Evolutionary conservation across 106 monocot genomes (phyloP).

Genomic region (Dendrobium chrysotoxum): DNA sequence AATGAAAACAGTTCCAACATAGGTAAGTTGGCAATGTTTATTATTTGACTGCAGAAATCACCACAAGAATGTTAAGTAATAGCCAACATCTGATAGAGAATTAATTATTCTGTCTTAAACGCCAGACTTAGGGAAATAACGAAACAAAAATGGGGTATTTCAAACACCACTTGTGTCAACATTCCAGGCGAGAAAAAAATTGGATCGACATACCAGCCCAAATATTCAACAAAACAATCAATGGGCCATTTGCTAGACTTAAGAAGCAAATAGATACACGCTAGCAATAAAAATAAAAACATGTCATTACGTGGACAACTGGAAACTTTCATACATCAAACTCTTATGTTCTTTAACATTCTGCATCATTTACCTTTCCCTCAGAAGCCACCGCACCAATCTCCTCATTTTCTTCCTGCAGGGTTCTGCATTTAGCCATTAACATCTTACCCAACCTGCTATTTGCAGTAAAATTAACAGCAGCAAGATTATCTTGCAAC

Average conservation of each 20-base stretch:
- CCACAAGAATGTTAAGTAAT: not conserved
- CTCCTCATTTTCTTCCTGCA: conserved; percentile 97
- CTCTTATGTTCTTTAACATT: not conserved
- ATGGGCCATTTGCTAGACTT: not conserved
- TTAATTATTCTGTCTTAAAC: not conserved
- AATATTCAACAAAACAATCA: not conserved
- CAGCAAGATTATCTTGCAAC: conserved; percentile 90
- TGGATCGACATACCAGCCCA: not conserved
- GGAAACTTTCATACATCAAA: not conserved
- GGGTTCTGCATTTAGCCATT: conserved; percentile 93
- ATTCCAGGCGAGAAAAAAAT: not conserved
- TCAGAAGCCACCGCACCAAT: conserved; percentile 91
- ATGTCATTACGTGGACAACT: not conserved
- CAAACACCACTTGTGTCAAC: not conserved
- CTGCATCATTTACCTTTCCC: conserved; percentile 60
- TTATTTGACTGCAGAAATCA: not conserved
- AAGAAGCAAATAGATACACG: not conserved
- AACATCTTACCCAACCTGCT: conserved; percentile 89
- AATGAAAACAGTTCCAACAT: not conserved
- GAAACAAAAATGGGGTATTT: not conserved
- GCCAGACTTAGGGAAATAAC: not conserved
- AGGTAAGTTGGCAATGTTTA: not conserved
- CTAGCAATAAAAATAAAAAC: not conserved
- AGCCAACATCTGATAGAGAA: not conserved
- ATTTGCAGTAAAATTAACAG: conserved; percentile 81